Evolutionary conservation across 805 yeast species (phyloP).

Genomic region (Yarrowia phangngaensis): DNA sequence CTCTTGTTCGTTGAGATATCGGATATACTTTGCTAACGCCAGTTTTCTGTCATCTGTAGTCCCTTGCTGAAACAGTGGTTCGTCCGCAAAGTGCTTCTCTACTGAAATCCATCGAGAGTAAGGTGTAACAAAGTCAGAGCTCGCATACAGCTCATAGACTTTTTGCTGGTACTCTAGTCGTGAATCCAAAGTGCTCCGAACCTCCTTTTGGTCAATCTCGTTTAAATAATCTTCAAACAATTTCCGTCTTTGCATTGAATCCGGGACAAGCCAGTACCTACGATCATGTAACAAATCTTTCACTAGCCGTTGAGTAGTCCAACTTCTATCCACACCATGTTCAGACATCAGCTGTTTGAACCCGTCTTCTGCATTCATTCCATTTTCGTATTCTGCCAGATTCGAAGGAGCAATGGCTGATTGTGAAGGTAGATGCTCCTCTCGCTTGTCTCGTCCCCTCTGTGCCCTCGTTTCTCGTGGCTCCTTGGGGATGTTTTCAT

Average conservation of each 20-base stretch:
- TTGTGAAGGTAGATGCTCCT: neutral
- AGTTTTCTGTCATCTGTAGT: conserved; percentile 56
- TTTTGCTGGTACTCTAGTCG: conserved; percentile 53
- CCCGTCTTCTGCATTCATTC: conserved; percentile 39
- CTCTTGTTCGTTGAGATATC: conserved; percentile 34
- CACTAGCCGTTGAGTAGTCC: conserved; percentile 71
- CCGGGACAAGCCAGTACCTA: conserved; percentile 63
- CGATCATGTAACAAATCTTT: conserved; percentile 54
- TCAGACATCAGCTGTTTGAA: conserved; percentile 55
- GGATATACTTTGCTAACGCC: conserved; percentile 38
- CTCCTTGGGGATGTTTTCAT: conserved; percentile 5
- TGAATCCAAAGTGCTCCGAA: conserved; percentile 49
- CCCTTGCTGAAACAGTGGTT: conserved; percentile 59
- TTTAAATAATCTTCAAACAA: conserved; percentile 57
- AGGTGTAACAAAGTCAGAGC: conserved; percentile 47
- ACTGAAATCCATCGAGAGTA: conserved; percentile 64
- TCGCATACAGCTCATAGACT: conserved; percentile 48
- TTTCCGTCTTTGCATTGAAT: conserved; percentile 56
- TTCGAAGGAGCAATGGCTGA: conserved; percentile 22
- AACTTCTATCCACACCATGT: conserved; percentile 60
- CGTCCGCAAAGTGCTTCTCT: conserved; percentile 53
- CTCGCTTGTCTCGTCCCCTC: conserved; percentile 3
- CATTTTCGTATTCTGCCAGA: conserved; percentile 34
- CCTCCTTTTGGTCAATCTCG: conserved; percentile 48
- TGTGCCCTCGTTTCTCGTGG: conserved; percentile 1